These are phyloP conservation scores for Xylariaceae sp. DNA, from an alignment of 2,329 filamentous ascomycete species.

Conservation along the genomic window DNA sequence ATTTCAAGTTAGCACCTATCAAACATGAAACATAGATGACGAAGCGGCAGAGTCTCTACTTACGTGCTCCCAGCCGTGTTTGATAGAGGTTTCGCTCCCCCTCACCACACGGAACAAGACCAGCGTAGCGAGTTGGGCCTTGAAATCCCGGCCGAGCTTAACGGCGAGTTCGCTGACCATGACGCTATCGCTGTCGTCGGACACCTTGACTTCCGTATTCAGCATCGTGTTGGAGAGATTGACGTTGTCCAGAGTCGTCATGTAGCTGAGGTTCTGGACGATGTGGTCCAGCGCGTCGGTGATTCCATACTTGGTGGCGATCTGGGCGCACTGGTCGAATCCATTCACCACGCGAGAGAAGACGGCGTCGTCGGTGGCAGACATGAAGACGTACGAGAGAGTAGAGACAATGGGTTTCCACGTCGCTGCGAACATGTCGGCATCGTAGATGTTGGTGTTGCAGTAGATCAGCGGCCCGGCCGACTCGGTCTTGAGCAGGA, in stretches of 20 bases:
- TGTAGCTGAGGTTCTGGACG: constrained; percentile 80
- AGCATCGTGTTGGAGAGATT: constrained; percentile 73
- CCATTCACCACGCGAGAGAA: constrained; percentile 90
- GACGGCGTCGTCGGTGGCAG: constrained; percentile 90
- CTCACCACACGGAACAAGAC: constrained; percentile 92
- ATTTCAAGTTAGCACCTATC: constrained; percentile 34
- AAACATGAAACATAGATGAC: constrained; percentile 4
- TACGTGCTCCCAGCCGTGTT: constrained; percentile 73
- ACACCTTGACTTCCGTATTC: constrained; percentile 93
- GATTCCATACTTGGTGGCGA: constrained; percentile 78
- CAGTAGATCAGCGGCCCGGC: constrained; percentile 71
- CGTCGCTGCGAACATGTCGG: constrained; percentile 93
- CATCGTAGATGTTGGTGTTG: constrained; percentile 90
- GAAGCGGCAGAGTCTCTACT: constrained; percentile 28
- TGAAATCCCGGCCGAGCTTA: constrained; percentile 87
- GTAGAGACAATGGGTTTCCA: constrained; percentile 96
- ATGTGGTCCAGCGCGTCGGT: constrained; percentile 89
- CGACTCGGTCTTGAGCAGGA: constrained; percentile 76
- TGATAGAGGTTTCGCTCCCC: constrained; percentile 73
- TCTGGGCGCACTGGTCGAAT: constrained; percentile 92
- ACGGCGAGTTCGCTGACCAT: constrained; percentile 99
- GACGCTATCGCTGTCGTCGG: constrained; percentile 68
- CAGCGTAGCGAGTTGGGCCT: constrained; percentile 86
- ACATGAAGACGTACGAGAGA: constrained; percentile 97
- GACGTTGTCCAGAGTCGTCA: constrained; percentile 79